Base-by-base conservation (phyloP, 2,329 filamentous ascomycete species). In the Sporothrix brasiliensis region DNA sequence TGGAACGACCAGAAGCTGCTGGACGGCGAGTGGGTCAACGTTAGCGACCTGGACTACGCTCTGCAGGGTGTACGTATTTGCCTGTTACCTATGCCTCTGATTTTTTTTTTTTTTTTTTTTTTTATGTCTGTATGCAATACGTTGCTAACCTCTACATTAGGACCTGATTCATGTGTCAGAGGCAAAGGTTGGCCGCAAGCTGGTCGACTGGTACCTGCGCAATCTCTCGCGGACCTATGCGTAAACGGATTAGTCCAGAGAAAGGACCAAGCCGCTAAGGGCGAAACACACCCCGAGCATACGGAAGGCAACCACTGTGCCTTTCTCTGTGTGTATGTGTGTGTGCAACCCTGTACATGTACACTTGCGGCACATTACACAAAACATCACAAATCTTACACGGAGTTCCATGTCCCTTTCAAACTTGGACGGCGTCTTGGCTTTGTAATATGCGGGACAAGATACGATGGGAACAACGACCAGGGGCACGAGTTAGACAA, bases 151-250 rank as follows among this genome's bases (percentile, higher is more conserved):
- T 14, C n/a, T 52, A 2, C 21, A 66, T 34, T 76, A 93, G 91
- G 94, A 99, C 80, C 84, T 99, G 77, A 99, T 99, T 80, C 95
- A 99, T 83, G 95, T 99, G 76, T 97, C 94, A 71, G 95, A 99
- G 84, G 94, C 94, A 76, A 99, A 99, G 90, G 93, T 97, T 72
- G 95, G 95, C 79, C 89, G 95, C 77, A 96, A 95, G 84, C 85
- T 99, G 78, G 94, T 99, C 75, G 95, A 99, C 83, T 99, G 95
- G 95, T 99, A 99, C 82, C 88, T 99, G 79, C 91, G 95, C 79
- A 99, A 99, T 86, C 86, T 99, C 78, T 92, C 94, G 72, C 91
- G 95, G 80, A 96, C 94, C 71, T 99, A 99, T 85, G 97, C 91
- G 73, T 83, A 78, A 79, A 73, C 34, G 44, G 3, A 47, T n/a